phyloP scores from a whole-genome alignment of 768 basidiomycete species.

The Podaxis sp. region DNA sequence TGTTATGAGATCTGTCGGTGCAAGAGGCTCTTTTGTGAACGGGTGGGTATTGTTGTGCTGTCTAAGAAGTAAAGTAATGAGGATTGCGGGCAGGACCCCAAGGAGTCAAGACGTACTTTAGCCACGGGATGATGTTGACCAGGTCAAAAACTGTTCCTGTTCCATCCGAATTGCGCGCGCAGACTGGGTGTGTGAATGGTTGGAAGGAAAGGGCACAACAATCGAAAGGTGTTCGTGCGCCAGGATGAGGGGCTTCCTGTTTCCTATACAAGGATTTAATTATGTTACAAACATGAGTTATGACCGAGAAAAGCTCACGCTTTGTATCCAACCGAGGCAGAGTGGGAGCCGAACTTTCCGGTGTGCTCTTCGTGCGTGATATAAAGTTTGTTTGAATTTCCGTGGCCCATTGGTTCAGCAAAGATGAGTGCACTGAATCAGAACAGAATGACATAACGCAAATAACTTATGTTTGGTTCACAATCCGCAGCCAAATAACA shows the following conservation, averaged over 20 bases:
- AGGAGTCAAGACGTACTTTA: conserved; percentile 60
- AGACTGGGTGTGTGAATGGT: conserved; percentile 86
- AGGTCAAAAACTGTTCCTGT: conserved; percentile 84
- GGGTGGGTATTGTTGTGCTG: conserved; percentile 83
- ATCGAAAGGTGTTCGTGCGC: conserved; percentile 76
- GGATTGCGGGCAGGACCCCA: not conserved
- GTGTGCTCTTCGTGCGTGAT: conserved; percentile 89
- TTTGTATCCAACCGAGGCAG: conserved; percentile 72
- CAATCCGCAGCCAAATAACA: conserved; percentile 1
- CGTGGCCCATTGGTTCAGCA: conserved; percentile 66
- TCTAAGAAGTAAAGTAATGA: conserved; percentile 35
- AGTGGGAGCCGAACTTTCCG: conserved; percentile 78
- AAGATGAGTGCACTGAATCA: not conserved
- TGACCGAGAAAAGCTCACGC: conserved; percentile 41
- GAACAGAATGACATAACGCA: not conserved
- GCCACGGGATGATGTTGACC: conserved; percentile 91
- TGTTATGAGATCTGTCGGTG: conserved; percentile 72
- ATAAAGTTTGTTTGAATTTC: conserved; percentile 84
- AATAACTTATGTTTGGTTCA: not conserved
- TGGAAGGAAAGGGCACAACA: conserved; percentile 92
- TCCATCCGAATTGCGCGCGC: conserved; percentile 78
- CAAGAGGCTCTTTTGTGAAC: conserved; percentile 68
- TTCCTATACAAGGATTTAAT: conserved; percentile 43
- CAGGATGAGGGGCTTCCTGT: conserved; percentile 62
- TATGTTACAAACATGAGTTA: conserved; percentile 6